Conservation (phyloP, 2,329 filamentous ascomycete genomes). For the Plenodomus lindquistii region DNA sequence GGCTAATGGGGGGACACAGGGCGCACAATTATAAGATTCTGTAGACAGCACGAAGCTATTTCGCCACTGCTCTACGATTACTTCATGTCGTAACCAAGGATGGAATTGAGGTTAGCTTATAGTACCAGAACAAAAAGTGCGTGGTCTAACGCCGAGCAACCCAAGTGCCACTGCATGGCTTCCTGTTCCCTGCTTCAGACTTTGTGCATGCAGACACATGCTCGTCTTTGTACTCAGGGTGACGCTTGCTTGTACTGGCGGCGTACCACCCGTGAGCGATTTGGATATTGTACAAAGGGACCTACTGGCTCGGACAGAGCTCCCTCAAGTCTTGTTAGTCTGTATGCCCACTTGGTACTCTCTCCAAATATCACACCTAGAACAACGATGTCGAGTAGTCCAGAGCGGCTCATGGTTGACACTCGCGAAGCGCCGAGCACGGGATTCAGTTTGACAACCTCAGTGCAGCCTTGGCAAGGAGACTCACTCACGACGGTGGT, state of each 20-base stretch:
- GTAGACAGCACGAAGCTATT: no score
- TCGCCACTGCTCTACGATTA: neutral
- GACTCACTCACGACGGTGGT: neutral
- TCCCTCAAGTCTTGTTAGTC: neutral
- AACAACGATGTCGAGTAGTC: neutral
- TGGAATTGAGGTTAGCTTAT: neutral
- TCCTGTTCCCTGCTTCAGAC: neutral
- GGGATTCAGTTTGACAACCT: neutral
- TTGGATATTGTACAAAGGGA: constrained; percentile 1
- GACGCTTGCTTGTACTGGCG: neutral
- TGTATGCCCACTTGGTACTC: neutral
- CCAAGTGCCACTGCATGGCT: neutral
- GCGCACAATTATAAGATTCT: no score
- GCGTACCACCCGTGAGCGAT: neutral
- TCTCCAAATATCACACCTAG: neutral
- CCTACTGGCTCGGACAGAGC: neutral
- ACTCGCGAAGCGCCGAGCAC: neutral
- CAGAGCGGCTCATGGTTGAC: neutral
- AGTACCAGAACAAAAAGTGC: neutral
- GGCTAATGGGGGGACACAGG: no score
- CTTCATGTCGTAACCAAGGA: neutral
- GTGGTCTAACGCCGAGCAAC: neutral
- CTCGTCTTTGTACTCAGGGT: constrained; percentile 1
- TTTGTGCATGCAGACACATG: constrained; percentile 1
- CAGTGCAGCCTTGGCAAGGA: neutral